These are phyloP conservation scores for Lenzites betulinus DNA, from an alignment of 768 basidiomycete genomes.

Conservation along the genomic window DNA sequence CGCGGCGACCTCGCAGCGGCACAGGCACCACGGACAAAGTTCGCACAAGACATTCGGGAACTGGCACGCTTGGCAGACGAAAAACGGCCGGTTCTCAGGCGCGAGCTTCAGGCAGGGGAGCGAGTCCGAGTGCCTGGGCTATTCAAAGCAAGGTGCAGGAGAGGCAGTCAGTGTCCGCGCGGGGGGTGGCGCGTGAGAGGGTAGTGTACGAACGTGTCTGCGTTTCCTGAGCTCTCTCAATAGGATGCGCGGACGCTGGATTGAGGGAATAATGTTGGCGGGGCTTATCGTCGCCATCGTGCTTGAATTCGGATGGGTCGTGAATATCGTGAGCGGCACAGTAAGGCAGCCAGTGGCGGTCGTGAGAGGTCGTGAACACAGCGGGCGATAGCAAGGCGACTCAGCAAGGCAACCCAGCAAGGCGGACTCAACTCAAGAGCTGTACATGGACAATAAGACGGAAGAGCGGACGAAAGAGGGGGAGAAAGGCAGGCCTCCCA, in stretches of 20 bases:
- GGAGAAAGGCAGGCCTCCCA: neutral
- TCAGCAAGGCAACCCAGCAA: slow-evolving; percentile 2
- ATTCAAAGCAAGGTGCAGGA: neutral
- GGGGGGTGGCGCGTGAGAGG: neutral
- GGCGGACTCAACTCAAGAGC: slow-evolving; percentile 1
- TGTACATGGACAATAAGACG: neutral
- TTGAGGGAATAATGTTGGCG: no score
- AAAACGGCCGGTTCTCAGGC: slow-evolving; percentile 27
- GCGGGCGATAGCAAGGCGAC: neutral
- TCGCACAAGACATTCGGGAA: slow-evolving; percentile 24
- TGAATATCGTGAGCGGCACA: slow-evolving; percentile 8
- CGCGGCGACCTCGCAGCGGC: slow-evolving; percentile 17
- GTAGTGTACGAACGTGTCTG: slow-evolving; percentile 20
- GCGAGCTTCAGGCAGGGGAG: slow-evolving; percentile 27
- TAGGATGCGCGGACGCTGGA: slow-evolving; percentile 15
- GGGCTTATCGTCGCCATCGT: neutral
- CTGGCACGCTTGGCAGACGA: slow-evolving; percentile 24
- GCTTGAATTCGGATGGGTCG: neutral
- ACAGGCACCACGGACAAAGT: slow-evolving; percentile 29
- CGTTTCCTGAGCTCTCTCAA: slow-evolving; percentile 21
- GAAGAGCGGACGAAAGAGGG: slow-evolving; percentile 1
- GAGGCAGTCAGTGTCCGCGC: neutral
- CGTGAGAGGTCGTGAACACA: slow-evolving; percentile 16
- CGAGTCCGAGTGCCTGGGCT: slow-evolving; percentile 31
- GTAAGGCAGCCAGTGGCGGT: neutral